Base-by-base conservation (phyloP, 2,329 filamentous ascomycete species). In the Venturia aucupariae region DNA sequence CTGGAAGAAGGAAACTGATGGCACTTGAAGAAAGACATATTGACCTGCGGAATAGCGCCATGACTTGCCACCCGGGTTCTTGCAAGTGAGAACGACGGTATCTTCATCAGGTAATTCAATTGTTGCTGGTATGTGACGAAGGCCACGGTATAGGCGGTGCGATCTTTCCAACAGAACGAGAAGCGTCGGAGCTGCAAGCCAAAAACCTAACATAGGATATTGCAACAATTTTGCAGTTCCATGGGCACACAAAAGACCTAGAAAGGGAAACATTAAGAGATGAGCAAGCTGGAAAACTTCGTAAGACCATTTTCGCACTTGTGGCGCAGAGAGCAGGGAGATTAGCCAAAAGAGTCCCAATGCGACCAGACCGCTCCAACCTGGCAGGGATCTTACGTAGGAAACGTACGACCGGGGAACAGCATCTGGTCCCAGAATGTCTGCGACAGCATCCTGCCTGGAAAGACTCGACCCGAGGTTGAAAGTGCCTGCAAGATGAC, bases 201-300 rank as follows among this genome's bases (percentile, higher is more conserved):
- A 83, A 69, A 82, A 84, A 1, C 82, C 82, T 19, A 85, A 77
- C 78, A 85, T 84, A 1, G 82, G 81, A 71, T 74, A 79, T 67
- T 84, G 82, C 0, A 85, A 69, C 0, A 85, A 71, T 2, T 71
- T 76, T 0, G 76, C 74, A 0, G 81, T 81, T 0, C 83, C 83
- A 67, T 86, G 83, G 0, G 80, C 82, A 70, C 80, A 80, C 68
- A 84, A 76, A 0, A 85, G 72, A 0, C 79, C 82, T 35, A 85
- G 80, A 24, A 85, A 81, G 10, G 82, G 83, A 51, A 80, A 85
- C 80, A 85, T 84, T 44, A 85, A 77, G 7, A 85, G 66, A 67
- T 85, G 83, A 0, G 79, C 80, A 0, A 84, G 73, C 67, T 85
- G 82, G 66, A 86, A 86, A 24, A 84, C 68, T 67, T 86, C 81